These are phyloP conservation scores for Irineochytrium annulatum DNA, from an alignment of 192 early-diverging fungal genomes.

Conservation along the genomic window DNA sequence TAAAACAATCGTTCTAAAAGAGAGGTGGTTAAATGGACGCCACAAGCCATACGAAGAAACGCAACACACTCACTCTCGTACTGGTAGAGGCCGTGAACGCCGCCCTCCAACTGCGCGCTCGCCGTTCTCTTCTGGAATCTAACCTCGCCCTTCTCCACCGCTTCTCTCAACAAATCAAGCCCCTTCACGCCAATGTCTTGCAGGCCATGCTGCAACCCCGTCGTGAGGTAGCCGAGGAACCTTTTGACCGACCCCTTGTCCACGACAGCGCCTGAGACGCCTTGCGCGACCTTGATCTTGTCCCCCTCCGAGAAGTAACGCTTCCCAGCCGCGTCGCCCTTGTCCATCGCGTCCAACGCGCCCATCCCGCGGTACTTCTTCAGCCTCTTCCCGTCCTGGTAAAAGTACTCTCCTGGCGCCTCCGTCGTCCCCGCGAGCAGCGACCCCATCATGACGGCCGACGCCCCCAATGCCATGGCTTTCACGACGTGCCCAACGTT, in stretches of 20 bases:
- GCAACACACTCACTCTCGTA: constrained; percentile 55
- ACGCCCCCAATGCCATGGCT: constrained; percentile 89
- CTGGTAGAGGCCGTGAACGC: constrained; percentile 85
- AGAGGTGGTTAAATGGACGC: not conserved
- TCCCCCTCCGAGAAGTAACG: constrained; percentile 97
- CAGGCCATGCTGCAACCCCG: constrained; percentile 93
- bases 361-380: constrained; percentile 99
- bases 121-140: constrained; percentile 94
- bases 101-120: constrained; percentile 93
- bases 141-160: constrained; percentile 66
- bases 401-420: constrained; percentile 97
- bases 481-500: constrained; percentile 98
- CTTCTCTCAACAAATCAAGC: constrained; percentile 63
- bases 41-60: not conserved
- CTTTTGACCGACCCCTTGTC: constrained; percentile 96
- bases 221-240: constrained; percentile 86
- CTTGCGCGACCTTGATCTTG: constrained; percentile 97
- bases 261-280: constrained; percentile 93
- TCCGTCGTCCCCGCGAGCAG: constrained; percentile 93
- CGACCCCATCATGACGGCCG: constrained; percentile 98
- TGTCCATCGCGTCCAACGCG: constrained; percentile 94
- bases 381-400: constrained; percentile 92
- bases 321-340: constrained; percentile 63
- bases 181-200: constrained; percentile 91
- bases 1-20: constrained; percentile 3